Percentiles rank a stretch among this genome's conserved stretches.
phyloP scores from a whole-genome alignment of 352 stramenopile genomes.

The Phytopythium litorale region DNA sequence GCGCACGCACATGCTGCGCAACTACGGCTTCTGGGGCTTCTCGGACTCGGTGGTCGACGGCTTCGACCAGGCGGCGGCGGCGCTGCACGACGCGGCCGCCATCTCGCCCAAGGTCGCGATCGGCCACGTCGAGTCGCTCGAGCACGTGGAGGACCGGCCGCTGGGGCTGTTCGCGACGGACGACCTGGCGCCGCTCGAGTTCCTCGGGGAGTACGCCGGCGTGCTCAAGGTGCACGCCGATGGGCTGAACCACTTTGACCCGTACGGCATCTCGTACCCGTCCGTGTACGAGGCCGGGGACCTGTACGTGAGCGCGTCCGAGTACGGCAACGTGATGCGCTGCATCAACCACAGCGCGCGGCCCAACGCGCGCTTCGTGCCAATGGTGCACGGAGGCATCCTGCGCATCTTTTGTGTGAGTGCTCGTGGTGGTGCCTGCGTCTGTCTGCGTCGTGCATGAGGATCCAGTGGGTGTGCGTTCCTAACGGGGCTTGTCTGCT shows the following conservation, averaged over 20 bases:
- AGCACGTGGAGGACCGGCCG: slow-evolving; percentile 37
- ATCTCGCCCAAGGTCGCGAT: slow-evolving; percentile 50
- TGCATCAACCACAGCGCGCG: slow-evolving; percentile 73
- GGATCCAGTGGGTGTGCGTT: background rate
- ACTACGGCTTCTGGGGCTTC: slow-evolving; percentile 79
- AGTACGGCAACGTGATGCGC: slow-evolving; percentile 75
- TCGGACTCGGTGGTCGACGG: slow-evolving; percentile 44
- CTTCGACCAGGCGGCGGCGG: slow-evolving; percentile 36
- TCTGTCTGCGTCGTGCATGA: background rate
- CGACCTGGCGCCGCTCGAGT: slow-evolving; percentile 32
- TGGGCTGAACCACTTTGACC: slow-evolving; percentile 38
- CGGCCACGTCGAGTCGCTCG: slow-evolving; percentile 47
- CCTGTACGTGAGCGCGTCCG: slow-evolving; percentile 59
- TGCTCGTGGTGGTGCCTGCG: background rate
- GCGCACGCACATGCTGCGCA: slow-evolving; percentile 56
- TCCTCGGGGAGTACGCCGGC: slow-evolving; percentile 68
- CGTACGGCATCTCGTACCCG: slow-evolving; percentile 70
- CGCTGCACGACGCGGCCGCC: slow-evolving; percentile 15
- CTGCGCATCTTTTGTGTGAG: slow-evolving; percentile 77
- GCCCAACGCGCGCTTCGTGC: slow-evolving; percentile 59
- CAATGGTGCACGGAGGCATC: slow-evolving; percentile 60
- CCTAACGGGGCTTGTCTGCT: slow-evolving; percentile 1
- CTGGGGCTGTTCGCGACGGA: slow-evolving; percentile 63
- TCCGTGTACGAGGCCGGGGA: slow-evolving; percentile 62
- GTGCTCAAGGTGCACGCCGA: slow-evolving; percentile 50